A percentile compares a stretch with the other conserved stretches of the same genome.
These are phyloP conservation scores for Scedosporium aurantiacum DNA, from an alignment of 2,329 filamentous ascomycete species.

Conservation along the genomic window DNA sequence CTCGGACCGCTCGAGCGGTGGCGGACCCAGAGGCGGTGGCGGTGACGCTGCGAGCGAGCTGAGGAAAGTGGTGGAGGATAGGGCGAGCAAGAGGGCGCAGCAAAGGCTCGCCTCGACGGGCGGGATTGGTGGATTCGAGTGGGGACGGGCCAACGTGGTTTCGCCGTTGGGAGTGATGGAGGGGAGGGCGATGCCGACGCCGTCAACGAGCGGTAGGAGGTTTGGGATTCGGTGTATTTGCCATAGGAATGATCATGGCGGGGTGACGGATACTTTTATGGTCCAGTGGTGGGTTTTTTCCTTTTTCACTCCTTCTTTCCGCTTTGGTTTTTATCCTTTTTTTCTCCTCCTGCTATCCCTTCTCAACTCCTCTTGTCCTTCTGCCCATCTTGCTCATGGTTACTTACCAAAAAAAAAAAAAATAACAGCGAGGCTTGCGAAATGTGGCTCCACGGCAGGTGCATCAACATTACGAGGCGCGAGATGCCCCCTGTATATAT, in stretches of 20 bases:
- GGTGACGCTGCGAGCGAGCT: slow-evolving; percentile 52
- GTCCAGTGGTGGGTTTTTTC: slow-evolving; percentile 47
- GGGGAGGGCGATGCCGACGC: slow-evolving; percentile 30
- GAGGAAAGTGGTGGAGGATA: slow-evolving; percentile 43
- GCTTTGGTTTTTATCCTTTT: not conserved
- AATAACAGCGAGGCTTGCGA: slow-evolving; percentile 48
- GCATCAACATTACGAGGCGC: slow-evolving; percentile 46
- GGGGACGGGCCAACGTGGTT: slow-evolving; percentile 14
- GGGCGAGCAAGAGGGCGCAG: slow-evolving; percentile 25
- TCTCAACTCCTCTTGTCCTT: too few relatives aligned
- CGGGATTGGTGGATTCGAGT: not conserved
- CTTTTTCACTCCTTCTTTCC: not conserved
- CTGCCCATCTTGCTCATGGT: too few relatives aligned
- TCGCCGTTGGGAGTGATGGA: slow-evolving; percentile 43
- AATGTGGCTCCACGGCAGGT: slow-evolving; percentile 53
- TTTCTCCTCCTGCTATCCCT: not conserved
- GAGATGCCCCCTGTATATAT: slow-evolving; percentile 51
- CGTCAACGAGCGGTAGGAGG: slow-evolving; percentile 28
- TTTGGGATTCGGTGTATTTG: slow-evolving; percentile 47
- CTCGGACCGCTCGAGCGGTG: slow-evolving; percentile 8
- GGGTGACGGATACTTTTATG: slow-evolving; percentile 42
- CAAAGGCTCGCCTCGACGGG: not conserved
- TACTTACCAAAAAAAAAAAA: not conserved
- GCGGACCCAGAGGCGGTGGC: slow-evolving; percentile 17
- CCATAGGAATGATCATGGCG: slow-evolving; percentile 29